Conservation (phyloP, 257 asterid genomes). For the Galeopsis tetrahit region DNA sequence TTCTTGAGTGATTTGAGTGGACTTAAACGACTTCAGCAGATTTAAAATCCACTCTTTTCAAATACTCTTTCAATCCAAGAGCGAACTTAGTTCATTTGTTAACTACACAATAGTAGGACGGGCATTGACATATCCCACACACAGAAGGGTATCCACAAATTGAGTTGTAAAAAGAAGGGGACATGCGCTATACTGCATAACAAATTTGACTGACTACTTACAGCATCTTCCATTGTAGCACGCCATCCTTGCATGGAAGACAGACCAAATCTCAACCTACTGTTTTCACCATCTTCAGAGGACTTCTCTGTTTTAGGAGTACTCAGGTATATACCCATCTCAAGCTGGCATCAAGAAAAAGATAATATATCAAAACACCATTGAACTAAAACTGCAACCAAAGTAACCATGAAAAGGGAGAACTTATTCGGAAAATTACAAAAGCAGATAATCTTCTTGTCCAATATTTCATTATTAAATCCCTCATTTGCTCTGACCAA, state of each 20-base stretch:
- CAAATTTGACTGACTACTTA: constrained; percentile 47
- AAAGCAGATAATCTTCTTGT: neutral
- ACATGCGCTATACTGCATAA: constrained; percentile 11
- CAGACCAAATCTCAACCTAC: constrained; percentile 71
- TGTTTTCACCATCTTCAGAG: constrained; percentile 84
- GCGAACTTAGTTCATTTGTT: neutral
- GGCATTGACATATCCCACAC: neutral
- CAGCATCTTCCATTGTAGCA: constrained; percentile 98
- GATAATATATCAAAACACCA: constrained; percentile 11
- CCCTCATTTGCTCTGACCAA: neutral
- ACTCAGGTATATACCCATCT: constrained; percentile 93
- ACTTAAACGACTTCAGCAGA: neutral
- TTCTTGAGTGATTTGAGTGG: neutral
- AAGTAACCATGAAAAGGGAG: neutral
- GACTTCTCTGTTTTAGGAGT: constrained; percentile 87
- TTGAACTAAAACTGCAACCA: constrained; percentile 23
- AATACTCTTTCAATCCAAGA: neutral
- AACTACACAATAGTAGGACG: neutral
- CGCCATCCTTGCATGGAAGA: constrained; percentile 99
- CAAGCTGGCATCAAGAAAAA: constrained; percentile 49
- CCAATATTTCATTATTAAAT: constrained; percentile 10
- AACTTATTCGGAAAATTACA: neutral
- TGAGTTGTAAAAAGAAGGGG: neutral
- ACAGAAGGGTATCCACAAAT: constrained; percentile 1
- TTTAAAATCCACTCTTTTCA: neutral